These are phyloP conservation scores for Funneliformis mosseae DNA, from an alignment of 192 early-diverging fungal genomes.

Conservation along the genomic window DNA sequence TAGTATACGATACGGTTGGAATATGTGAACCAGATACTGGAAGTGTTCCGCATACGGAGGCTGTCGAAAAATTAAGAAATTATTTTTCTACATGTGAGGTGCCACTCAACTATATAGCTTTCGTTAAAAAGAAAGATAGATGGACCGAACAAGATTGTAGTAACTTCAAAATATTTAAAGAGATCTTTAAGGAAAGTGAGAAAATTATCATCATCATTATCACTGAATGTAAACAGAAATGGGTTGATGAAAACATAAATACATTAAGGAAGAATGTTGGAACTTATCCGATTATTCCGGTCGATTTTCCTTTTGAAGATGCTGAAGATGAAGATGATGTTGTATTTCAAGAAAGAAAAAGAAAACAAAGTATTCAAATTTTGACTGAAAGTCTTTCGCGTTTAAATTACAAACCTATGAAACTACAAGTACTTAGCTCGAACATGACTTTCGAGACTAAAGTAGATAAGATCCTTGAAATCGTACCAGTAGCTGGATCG, in stretches of 20 bases:
- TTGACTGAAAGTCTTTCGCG: background rate
- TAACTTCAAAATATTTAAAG: constrained; percentile 33
- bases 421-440: constrained; percentile 2
- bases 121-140: constrained; percentile 30
- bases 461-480: background rate
- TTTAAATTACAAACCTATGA: background rate
- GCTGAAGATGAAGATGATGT: background rate
- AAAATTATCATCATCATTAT: constrained; percentile 32
- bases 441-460: background rate
- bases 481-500: background rate
- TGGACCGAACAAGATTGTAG: constrained; percentile 21
- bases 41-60: background rate
- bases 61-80: constrained; percentile 6
- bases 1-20: constrained; percentile 34
- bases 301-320: constrained; percentile 30
- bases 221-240: constrained; percentile 25
- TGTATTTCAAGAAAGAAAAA: background rate
- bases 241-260: constrained; percentile 22
- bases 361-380: background rate
- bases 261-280: constrained; percentile 24
- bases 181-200: constrained; percentile 25
- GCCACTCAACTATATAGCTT: constrained; percentile 31
- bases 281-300: constrained; percentile 23
- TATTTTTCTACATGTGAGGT: background rate
- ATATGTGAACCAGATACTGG: constrained; percentile 19